Evolutionary conservation across 176 grass and related monocot genomes (phyloP).

Genomic region (Aegilops sharonensis): DNA sequence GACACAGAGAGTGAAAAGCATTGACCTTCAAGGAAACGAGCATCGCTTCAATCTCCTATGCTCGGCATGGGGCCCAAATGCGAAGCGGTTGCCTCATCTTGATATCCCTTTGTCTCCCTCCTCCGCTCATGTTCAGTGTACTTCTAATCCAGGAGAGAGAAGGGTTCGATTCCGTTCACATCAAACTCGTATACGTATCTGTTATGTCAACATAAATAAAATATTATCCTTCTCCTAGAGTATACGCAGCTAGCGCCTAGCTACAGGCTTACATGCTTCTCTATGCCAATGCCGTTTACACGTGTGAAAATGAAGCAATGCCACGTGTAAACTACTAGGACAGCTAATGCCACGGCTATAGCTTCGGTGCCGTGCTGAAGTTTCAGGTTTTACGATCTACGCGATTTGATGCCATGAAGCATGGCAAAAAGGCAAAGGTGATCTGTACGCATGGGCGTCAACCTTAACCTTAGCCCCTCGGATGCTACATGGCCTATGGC

Average conservation of each 20-base stretch:
- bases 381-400: neutral
- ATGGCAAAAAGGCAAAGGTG: neutral
- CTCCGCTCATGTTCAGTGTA: neutral
- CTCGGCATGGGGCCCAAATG: neutral
- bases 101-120: neutral
- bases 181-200: neutral
- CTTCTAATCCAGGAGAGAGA: neutral
- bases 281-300: neutral
- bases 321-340: neutral
- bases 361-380: neutral
- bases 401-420: neutral
- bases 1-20: neutral
- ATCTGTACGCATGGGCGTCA: neutral
- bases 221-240: neutral
- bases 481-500: neutral
- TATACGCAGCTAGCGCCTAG: neutral
- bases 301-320: neutral
- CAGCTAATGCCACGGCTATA: neutral
- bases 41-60: neutral
- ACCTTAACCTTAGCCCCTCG: neutral
- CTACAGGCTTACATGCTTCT: neutral
- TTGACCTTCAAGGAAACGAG: neutral
- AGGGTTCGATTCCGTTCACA: conserved; percentile 8
- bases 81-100: neutral
- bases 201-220: neutral